Conservation (phyloP, 2,329 filamentous ascomycete species). For the Neonectria ditissima region DNA sequence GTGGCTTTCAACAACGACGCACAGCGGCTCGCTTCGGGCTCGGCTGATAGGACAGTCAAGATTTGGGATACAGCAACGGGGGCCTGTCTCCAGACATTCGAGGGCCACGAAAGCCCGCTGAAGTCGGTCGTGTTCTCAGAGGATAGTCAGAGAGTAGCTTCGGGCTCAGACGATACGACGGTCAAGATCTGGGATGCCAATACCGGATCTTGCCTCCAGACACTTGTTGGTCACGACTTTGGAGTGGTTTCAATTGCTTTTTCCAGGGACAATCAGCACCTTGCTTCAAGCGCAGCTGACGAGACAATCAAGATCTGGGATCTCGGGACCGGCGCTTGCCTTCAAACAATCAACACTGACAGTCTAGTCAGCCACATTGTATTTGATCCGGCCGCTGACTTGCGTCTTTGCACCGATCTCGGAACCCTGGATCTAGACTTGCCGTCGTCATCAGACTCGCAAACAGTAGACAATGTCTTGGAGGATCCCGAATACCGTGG, state of each 20-base stretch:
- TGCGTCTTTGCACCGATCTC: background rate
- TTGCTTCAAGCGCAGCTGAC: background rate
- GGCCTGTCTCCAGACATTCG: background rate
- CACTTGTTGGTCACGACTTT: slow-evolving; percentile 10
- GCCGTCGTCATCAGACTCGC: background rate
- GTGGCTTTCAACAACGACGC: background rate
- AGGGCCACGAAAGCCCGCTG: background rate
- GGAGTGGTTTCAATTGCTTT: background rate
- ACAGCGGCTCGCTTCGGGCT: background rate
- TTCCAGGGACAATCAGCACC: background rate
- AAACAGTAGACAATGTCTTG: background rate
- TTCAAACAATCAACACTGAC: slow-evolving; percentile 4
- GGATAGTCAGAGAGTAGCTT: background rate
- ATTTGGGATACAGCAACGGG: background rate
- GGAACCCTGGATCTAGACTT: background rate
- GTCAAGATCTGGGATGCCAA: slow-evolving; percentile 26
- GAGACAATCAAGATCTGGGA: slow-evolving; percentile 26
- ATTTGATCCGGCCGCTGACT: background rate
- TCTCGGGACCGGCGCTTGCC: background rate
- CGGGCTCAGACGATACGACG: background rate
- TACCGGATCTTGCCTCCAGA: slow-evolving; percentile 16
- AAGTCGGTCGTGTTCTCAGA: slow-evolving; percentile 24
- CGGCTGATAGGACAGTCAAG: background rate
- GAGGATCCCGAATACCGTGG: background rate
- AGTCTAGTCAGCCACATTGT: background rate